Conservation (phyloP, 2,329 filamentous ascomycete genomes). For the Xylaria sp. region DNA sequence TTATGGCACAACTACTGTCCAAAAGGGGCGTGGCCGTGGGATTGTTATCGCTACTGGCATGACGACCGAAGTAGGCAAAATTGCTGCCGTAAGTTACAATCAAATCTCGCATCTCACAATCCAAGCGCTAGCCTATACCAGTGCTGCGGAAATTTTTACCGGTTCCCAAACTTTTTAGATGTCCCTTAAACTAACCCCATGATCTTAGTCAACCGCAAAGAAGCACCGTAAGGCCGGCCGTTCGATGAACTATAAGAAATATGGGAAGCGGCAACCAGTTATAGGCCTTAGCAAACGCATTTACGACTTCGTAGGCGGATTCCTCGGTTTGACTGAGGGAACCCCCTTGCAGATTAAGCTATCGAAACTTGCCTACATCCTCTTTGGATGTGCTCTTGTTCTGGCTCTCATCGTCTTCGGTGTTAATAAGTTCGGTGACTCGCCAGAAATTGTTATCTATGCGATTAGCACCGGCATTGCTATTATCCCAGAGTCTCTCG, state of each 20-base stretch:
- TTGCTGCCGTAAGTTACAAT: slow-evolving; percentile 60
- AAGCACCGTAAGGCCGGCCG: slow-evolving; percentile 66
- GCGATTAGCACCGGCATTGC: slow-evolving; percentile 69
- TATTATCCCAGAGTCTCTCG: slow-evolving; percentile 72
- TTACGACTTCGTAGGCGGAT: slow-evolving; percentile 64
- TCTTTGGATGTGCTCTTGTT: slow-evolving; percentile 76
- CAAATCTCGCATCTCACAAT: background rate
- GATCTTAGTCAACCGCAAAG: slow-evolving; percentile 57
- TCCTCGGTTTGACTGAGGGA: slow-evolving; percentile 71
- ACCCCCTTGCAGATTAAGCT: slow-evolving; percentile 84
- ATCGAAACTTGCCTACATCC: slow-evolving; percentile 78
- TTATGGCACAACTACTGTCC: slow-evolving; percentile 78
- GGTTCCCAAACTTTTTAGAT: background rate
- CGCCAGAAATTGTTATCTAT: slow-evolving; percentile 67
- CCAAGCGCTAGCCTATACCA: background rate
- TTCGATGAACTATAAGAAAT: slow-evolving; percentile 65
- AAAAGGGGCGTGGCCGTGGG: slow-evolving; percentile 77
- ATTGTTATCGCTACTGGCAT: slow-evolving; percentile 80
- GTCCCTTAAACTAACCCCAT: slow-evolving; percentile 4
- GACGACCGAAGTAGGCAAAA: slow-evolving; percentile 76
- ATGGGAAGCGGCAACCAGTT: slow-evolving; percentile 62
- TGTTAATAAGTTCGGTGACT: slow-evolving; percentile 64
- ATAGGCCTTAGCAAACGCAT: slow-evolving; percentile 60
- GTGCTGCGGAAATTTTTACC: background rate
- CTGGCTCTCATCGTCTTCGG: slow-evolving; percentile 69